Evolutionary conservation across 148 eudicot species (phyloP).

Genomic region (Camellia sinensis): DNA sequence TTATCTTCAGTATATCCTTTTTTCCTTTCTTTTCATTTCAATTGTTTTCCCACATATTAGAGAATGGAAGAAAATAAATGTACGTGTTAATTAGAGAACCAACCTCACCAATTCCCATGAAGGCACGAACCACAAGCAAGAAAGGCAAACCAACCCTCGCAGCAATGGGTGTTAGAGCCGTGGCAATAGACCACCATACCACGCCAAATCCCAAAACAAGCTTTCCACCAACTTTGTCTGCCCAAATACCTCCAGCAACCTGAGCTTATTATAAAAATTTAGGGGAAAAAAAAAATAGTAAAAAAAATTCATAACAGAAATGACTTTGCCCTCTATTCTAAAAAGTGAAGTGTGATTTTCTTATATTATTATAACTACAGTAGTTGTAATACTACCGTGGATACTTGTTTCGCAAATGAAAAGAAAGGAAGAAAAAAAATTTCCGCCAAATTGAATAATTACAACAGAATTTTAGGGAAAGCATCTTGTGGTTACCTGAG

Average conservation of each 20-base stretch:
- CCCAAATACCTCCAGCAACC: slow-evolving; percentile 99
- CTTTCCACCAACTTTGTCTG: slow-evolving; percentile 91
- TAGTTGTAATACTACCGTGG: slow-evolving; percentile 29
- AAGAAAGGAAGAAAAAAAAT: not conserved
- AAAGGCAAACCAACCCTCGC: slow-evolving; percentile 86
- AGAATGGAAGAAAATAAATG: not conserved
- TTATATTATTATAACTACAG: slow-evolving; percentile 26
- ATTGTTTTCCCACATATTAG: not conserved
- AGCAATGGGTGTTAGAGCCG: slow-evolving; percentile 80
- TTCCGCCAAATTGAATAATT: too few relatives aligned
- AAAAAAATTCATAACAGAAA: not conserved
- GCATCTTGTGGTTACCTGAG: slow-evolving; percentile 58
- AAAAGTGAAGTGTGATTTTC: not conserved
- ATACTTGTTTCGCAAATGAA: not conserved
- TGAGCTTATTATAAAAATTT: slow-evolving; percentile 28
- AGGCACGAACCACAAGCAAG: slow-evolving; percentile 80
- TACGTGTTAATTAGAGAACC: not conserved
- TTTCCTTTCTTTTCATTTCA: not conserved
- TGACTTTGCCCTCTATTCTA: not conserved
- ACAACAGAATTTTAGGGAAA: not conserved
- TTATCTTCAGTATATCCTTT: not conserved
- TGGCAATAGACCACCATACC: slow-evolving; percentile 95
- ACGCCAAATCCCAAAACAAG: slow-evolving; percentile 83
- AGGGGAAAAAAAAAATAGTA: not conserved
- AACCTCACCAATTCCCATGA: slow-evolving; percentile 82